These are phyloP conservation scores for Nemania sp. DNA, from an alignment of 2,329 filamentous ascomycete genomes.

Conservation along the genomic window DNA sequence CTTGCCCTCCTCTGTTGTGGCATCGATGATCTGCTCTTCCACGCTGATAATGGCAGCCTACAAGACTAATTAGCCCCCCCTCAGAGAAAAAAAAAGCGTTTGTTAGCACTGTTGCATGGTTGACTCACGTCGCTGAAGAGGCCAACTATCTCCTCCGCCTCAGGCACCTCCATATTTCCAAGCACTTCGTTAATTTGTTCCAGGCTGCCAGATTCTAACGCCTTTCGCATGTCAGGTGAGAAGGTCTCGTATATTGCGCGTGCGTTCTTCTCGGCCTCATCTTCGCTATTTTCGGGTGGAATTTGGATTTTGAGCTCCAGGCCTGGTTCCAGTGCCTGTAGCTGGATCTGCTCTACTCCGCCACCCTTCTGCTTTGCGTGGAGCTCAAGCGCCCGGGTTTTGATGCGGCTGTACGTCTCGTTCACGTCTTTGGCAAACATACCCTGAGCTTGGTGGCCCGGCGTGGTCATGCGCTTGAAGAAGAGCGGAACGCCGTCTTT, in stretches of 20 bases:
- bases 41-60: conserved; percentile 85
- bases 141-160: conserved; percentile 83
- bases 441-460: conserved; percentile 84
- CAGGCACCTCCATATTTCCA: conserved; percentile 84
- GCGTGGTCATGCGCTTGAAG: conserved; percentile 93
- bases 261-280: conserved; percentile 64
- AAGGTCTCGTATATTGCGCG: conserved; percentile 84
- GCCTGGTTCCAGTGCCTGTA: conserved; percentile 92
- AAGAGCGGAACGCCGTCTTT: conserved; percentile 87
- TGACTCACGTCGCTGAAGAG: conserved; percentile 69
- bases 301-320: conserved; percentile 89
- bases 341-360: conserved; percentile 91
- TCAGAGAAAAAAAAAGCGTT: too few relatives aligned
- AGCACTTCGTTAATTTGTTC: conserved; percentile 88
- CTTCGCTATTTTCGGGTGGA: conserved; percentile 68
- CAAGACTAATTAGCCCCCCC: conserved; percentile 35
- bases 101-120: not conserved
- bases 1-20: conserved; percentile 84
- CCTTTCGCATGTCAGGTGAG: conserved; percentile 76
- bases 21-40: conserved; percentile 92
- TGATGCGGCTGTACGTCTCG: conserved; percentile 82
- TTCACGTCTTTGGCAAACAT: conserved; percentile 93
- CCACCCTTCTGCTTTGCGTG: conserved; percentile 54
- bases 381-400: conserved; percentile 74
- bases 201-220: conserved; percentile 83